A percentile compares a stretch with the other conserved stretches of the same genome.
Evolutionary conservation across 169 alveolate genomes (phyloP).

Genomic region (Nephromyces sp.): DNA sequence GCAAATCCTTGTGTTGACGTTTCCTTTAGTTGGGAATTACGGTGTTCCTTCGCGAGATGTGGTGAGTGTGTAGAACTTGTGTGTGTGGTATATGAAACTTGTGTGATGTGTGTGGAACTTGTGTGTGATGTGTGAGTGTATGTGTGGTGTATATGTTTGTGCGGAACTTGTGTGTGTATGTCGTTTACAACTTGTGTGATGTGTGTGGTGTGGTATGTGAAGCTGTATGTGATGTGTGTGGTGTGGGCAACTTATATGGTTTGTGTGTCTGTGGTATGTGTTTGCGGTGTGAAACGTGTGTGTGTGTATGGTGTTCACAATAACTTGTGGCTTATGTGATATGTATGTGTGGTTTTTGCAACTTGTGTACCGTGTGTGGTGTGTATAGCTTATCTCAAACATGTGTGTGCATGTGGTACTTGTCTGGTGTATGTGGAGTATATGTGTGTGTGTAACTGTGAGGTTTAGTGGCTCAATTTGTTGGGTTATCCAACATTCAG

Average conservation of each 20-base stretch:
- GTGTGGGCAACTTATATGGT: background rate
- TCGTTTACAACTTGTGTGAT: background rate
- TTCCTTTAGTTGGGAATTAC: slow-evolving; percentile 71
- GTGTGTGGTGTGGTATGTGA: background rate
- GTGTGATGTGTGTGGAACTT: background rate
- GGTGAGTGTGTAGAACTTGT: slow-evolving; percentile 28
- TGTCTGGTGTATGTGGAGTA: too few species aligned
- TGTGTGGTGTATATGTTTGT: background rate
- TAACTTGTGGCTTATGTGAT: too few species aligned
- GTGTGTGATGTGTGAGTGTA: background rate
- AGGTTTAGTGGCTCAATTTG: background rate
- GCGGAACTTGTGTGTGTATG: background rate
- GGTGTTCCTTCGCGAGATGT: slow-evolving; percentile 66
- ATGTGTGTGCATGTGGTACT: too few species aligned
- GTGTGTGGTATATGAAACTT: too few species aligned
- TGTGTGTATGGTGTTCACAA: background rate
- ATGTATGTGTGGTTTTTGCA: too few species aligned
- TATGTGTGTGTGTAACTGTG: background rate
- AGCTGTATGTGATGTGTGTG: background rate
- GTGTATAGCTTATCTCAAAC: too few species aligned
- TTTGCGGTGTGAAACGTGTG: background rate
- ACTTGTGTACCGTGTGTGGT: too few species aligned
- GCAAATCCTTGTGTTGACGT: slow-evolving; percentile 66
- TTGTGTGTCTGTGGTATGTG: background rate
- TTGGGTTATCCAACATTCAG: background rate